Conservation (phyloP, 2,329 filamentous ascomycete genomes). For the Arthrobotrys conoides region DNA sequence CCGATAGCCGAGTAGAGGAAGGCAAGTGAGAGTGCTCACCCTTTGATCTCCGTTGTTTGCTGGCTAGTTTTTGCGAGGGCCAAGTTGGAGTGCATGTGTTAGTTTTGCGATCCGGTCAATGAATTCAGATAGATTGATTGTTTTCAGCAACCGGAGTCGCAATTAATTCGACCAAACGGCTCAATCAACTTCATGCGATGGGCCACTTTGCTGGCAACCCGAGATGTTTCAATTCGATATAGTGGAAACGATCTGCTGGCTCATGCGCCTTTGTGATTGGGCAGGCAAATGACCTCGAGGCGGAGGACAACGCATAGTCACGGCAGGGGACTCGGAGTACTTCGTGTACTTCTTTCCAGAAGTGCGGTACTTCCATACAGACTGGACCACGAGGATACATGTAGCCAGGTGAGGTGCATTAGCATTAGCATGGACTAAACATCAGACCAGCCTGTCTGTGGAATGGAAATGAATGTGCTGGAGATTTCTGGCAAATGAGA, state of each 20-base stretch:
- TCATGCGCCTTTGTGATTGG: slow-evolving; percentile 46
- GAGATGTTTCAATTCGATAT: slow-evolving; percentile 55
- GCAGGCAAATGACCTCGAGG: slow-evolving; percentile 36
- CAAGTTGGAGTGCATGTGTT: slow-evolving; percentile 23
- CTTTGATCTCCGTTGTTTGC: slow-evolving; percentile 48
- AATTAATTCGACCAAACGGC: slow-evolving; percentile 34
- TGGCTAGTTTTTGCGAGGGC: slow-evolving; percentile 36
- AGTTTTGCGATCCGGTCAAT: slow-evolving; percentile 39
- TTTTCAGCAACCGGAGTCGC: slow-evolving; percentile 40
- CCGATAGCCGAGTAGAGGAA: slow-evolving; percentile 50
- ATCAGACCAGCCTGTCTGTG: slow-evolving; percentile 34
- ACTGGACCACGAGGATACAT: slow-evolving; percentile 57
- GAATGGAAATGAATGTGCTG: slow-evolving; percentile 51
- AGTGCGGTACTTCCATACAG: slow-evolving; percentile 57
- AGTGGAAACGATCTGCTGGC: slow-evolving; percentile 47
- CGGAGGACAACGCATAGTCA: slow-evolving; percentile 53
- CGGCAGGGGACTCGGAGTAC: slow-evolving; percentile 30
- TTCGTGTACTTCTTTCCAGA: slow-evolving; percentile 38
- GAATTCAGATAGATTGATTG: slow-evolving; percentile 22
- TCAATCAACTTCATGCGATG: slow-evolving; percentile 56
- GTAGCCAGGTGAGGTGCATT: slow-evolving; percentile 41
- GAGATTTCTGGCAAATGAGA: slow-evolving; percentile 56
- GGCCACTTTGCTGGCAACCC: slow-evolving; percentile 53
- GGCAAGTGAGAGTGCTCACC: slow-evolving; percentile 43
- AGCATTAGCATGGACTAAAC: slow-evolving; percentile 27